Percentiles rank a stretch among this genome's conserved stretches.
phyloP scores from a whole-genome alignment of 441 rosid genomes.

The Jatropha multifida region DNA sequence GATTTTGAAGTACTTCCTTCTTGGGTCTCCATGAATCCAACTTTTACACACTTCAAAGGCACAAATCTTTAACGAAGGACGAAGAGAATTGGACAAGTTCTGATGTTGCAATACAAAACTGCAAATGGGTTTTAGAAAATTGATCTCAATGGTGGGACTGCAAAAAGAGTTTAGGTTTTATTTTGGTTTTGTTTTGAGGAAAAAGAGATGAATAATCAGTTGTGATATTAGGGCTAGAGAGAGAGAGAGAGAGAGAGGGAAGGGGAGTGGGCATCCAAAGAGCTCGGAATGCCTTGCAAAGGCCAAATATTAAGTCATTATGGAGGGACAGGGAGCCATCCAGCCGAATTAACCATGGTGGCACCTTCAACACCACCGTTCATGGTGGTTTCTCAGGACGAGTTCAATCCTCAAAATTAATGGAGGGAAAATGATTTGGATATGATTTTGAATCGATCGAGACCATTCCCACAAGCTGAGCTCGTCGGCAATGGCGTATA shows the following conservation, averaged over 20 bases:
- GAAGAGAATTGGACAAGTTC: slow-evolving; percentile 12
- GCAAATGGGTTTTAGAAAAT: slow-evolving; percentile 13
- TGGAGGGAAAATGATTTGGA: no score
- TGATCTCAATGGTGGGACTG: slow-evolving; percentile 6
- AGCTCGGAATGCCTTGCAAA: no score
- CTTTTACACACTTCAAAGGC: slow-evolving; percentile 44
- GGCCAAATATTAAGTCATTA: no score
- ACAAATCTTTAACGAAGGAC: slow-evolving; percentile 24
- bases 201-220: slow-evolving; percentile 16
- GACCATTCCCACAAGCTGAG: no score
- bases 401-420: no score
- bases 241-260: slow-evolving; percentile 28
- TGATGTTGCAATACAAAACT: slow-evolving; percentile 14
- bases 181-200: slow-evolving; percentile 20
- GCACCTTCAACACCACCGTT: no score
- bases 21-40: not conserved
- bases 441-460: no score
- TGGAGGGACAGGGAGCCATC: no score
- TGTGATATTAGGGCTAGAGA: not conserved
- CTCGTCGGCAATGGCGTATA: no score
- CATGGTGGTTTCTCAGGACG: no score
- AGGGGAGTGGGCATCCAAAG: slow-evolving; percentile 52
- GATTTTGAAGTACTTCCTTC: no score
- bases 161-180: slow-evolving; percentile 23
- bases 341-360: no score